Evolutionary conservation across 2,329 filamentous ascomycete species (phyloP), one percentile per base, ranked within the genome.

Genomic region (Elsinoe arachidis): DNA sequence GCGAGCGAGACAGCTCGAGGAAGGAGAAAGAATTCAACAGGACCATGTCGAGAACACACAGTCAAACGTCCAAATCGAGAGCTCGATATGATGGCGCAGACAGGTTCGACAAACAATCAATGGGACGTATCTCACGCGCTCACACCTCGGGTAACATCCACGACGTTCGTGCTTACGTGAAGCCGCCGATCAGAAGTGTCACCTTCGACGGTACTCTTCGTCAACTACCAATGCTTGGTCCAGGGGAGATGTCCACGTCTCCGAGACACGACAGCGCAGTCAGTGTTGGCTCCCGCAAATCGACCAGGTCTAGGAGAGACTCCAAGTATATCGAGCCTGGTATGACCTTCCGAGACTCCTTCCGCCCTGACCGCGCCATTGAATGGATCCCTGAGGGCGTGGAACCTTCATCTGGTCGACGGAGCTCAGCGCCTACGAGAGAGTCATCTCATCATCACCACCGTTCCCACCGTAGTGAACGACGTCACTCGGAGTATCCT

Each of bases 1-100:
- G 78, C 59, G 84, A 87, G 61, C 66, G 68, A 53, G 72, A 75
- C 54, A 76, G 74, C 59, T 72, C 72, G 19, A 69, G 68, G 59
- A 73, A 74, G 58, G 75, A 77, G 61, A 63, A 68, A 3, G 72
- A 72, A 17, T 73, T 71, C 63, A 14, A 53, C 19, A 61, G 61
- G 38, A 64, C 61, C 60, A 59, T 60, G 59, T 63, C 61, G 9
- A 56, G 53, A 26, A 52, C 21, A 51, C 61, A 41, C 59, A 62
- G 43, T 55, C 61, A 56, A 58, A 62, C 35, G 19, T 56, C 34
- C 55, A 57, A 37, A 58, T 55, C 55, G 57, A 43, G 60, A 60
- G 39, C 44, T 57, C 33, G 49, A 3, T 19, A 21, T n/a, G 49
- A 39, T 14, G 34, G 15, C 7, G 6, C 30, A 14, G 14, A 51